Evolutionary conservation across 176 grass and related monocot species (phyloP), one percentile per base, ranked within the genome.

Genomic region (Lolium rigidum): DNA sequence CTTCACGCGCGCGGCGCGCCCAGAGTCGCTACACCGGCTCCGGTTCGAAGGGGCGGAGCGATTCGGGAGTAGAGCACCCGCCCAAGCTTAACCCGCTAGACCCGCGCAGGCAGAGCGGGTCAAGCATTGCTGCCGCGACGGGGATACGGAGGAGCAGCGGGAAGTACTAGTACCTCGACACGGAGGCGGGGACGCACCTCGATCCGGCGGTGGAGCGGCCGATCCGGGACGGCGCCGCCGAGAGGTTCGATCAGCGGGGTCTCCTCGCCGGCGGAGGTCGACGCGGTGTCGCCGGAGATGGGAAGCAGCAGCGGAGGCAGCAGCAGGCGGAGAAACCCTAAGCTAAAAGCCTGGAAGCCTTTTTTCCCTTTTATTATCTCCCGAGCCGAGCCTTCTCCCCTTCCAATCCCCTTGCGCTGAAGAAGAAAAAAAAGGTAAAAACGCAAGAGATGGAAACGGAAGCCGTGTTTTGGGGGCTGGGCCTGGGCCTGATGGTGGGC

Each of bases 281-380:
- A 20, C 46, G 71, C 71, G 1, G 0, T 13, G 1, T 75, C 72
- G 72, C 72, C 72, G 72, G 72, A 31, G 24, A 75, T 35, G 35
- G 25, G 46, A 16, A 12, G 72, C 1, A 16, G 21, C 24, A 24
- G 70, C 21, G 9, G 46, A 3, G 24, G 67, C 65, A 39, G n/a
- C n/a, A n/a, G 28, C 64, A 38, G 70, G 18, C 43, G 70, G 71
- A 74, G 47, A 75, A 75, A 75, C 72, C 72, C 72, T 74, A 48
- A 63, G 71, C 46, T 74, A 74, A 74, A 74, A 74, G 71, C 71
- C 71, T 52, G 22, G 10, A 52, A 75, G 47, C 72, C 71, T 43
- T 46, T 74, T n/a, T 51, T 74, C 6, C 46, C 2, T 50, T 74
- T 74, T 74, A 41, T 69, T 74, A 41, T 69, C 18, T 72, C 70